Evolutionary conservation across 768 basidiomycete genomes (phyloP), one percentile per base, ranked within the genome.

Genomic region (Leccinellum luteum): DNA sequence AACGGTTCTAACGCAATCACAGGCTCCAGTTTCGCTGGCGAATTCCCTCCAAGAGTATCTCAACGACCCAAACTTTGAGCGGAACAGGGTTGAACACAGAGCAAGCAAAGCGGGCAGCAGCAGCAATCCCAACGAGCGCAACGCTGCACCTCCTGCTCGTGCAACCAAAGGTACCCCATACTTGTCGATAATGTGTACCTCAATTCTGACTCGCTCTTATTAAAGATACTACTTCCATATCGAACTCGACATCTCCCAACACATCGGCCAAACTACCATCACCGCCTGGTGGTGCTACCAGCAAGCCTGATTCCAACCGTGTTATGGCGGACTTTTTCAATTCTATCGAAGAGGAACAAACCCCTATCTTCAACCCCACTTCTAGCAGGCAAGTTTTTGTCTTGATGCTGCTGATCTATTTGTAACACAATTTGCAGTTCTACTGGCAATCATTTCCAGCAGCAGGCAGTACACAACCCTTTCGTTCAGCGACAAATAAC

Each of bases 1-100:
- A 54, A 28, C 27, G 14, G 28, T 56, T 6, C n/a, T 63, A 1
- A 59, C 25, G 21, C n/a, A 34, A 27, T 47, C 10, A 17, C 55
- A 95, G 94, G 94, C 97, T 0, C 97, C 97, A 6, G 89, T 97
- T 12, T 94, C 92, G 0, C 79, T 99, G n/a, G 96, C 91, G 6
- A 87, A 87, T 34, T 86, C 97, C 19, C 80, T 99, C 30, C 90
- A 98, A 69, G 96, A 98, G 67, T 99, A 98, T 69, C 80, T 99
- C 51, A 87, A 92, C 56, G 97, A 99, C 73, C 91, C 95, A 23
- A 94, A 94, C 67, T 99, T 99, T 64, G 97, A 98, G 72, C 87
- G 92, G 73, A 98, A 98, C 72, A 78, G 96, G 60, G 76, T 89
- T 9, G 97, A 98, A 67, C 98, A 99, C 76, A 94, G 82, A 74